Percentiles rank a stretch among this genome's conserved stretches.
These are phyloP conservation scores for Solidago caesia DNA, from an alignment of 129 eudicot species.

Conservation along the genomic window DNA sequence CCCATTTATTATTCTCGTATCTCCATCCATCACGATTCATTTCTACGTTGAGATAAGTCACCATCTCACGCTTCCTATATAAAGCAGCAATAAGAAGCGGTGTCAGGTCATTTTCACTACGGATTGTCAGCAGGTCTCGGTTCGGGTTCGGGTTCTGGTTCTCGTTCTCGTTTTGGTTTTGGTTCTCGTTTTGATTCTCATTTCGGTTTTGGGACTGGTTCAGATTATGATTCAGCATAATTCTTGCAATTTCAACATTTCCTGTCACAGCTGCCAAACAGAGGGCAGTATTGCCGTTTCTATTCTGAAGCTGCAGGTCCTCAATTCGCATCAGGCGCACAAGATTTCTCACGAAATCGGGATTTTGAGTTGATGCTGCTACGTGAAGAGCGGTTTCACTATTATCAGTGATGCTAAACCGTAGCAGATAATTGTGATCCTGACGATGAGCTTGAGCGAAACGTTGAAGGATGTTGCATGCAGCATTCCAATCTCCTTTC, in stretches of 20 bases:
- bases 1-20: background rate
- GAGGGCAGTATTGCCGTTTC: constrained; percentile 36
- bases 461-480: no score
- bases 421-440: background rate
- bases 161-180: no score
- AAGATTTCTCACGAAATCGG: constrained; percentile 30
- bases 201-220: no score
- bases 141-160: no score
- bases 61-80: constrained; percentile 32
- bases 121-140: constrained; percentile 20
- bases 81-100: constrained; percentile 41
- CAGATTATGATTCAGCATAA: constrained; percentile 15
- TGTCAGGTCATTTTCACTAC: constrained; percentile 2
- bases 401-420: background rate
- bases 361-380: constrained; percentile 31
- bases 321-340: background rate
- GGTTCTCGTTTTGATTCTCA: background rate
- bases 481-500: no score
- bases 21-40: background rate
- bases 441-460: no score
- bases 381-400: constrained; percentile 36
- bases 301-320: constrained; percentile 27
- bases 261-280: constrained; percentile 44
- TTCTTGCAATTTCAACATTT: constrained; percentile 23
- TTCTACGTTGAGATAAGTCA: constrained; percentile 23